Base-by-base conservation (phyloP, 352 stramenopile genomes). In the Phytophthora vignae region DNA sequence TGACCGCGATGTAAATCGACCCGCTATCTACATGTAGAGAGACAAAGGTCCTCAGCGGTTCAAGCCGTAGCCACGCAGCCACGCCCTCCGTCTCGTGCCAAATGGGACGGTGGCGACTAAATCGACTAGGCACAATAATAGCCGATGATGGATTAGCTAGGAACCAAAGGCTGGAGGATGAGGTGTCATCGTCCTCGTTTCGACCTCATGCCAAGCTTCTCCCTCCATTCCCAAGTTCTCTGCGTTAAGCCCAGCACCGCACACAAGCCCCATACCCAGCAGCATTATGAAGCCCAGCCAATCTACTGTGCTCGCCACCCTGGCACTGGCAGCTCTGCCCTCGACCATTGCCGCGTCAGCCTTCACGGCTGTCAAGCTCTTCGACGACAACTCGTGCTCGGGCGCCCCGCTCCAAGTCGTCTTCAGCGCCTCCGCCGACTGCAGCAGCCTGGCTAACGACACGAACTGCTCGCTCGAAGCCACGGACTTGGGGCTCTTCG, bases 291-390 rank as follows among this genome's bases (percentile, higher is more conserved):
- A 70, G 59, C 48, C 70, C 59, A 27, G 53, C 12, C 59, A 19
- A 48, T 46, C 46, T 19, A 31, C 12, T 14, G 27, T 44, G 4
- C 55, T 54, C 55, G 61, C 57, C 27, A 49, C 25, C 33, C 15
- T 74, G 2, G 6, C 69, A 8, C 22, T 74, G 27, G 44, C 40
- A 29, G 53, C 10, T n/a, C 60, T 33, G 14, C 29, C 19, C 25
- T 62, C 40, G 38, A 46, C 64, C 19, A 29, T 33, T 8, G 9
- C 25, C 1, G 9, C 48, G 2, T 53, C 42, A 2, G 57, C 60
- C 42, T 72, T 77, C 64, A 67, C 66, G 6, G 66, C 57, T 4
- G 38, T 74, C 12, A 15, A 69, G 50, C 25, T 64, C 19, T 75
- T 64, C 48, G 61, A 76, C 62, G 67, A 60, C 0, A 38, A 64